Percentiles rank a stretch among this genome's conserved stretches.
Evolutionary conservation across 2,329 filamentous ascomycete genomes (phyloP).

Genomic region (Calonectria pauciramosa): DNA sequence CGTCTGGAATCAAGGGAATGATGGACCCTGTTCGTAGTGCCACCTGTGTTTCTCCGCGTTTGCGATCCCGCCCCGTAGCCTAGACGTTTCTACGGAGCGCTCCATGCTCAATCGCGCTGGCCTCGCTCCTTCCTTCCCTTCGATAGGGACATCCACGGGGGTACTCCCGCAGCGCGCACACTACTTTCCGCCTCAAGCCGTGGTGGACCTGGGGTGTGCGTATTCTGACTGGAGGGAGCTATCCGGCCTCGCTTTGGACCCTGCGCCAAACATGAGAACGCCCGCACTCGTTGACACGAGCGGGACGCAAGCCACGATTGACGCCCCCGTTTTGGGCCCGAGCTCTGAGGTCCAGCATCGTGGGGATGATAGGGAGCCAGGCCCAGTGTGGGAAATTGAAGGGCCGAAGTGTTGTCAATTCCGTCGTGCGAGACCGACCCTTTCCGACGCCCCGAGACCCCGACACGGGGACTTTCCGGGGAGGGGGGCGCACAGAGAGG

Average conservation of each 20-base stretch:
- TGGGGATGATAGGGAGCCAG: slow-evolving; percentile 14
- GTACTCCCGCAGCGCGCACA: not conserved
- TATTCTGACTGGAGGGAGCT: not conserved
- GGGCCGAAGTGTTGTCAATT: not conserved
- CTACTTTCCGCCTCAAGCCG: not conserved
- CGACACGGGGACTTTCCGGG: not conserved
- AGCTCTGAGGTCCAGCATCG: not conserved
- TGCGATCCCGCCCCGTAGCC: slow-evolving; percentile 2
- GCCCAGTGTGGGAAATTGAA: slow-evolving; percentile 20
- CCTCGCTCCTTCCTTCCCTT: slow-evolving; percentile 25
- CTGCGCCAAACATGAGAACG: slow-evolving; percentile 22
- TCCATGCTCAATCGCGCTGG: slow-evolving; percentile 26
- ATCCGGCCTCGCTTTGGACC: slow-evolving; percentile 19
- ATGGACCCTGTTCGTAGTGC: slow-evolving; percentile 26
- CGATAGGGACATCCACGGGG: slow-evolving; percentile 8
- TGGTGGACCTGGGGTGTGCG: slow-evolving; percentile 19
- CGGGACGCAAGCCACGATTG: slow-evolving; percentile 23
- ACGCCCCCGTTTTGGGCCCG: not conserved
- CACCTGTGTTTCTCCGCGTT: slow-evolving; percentile 20
- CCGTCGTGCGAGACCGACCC: not conserved
- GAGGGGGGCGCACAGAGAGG: not conserved
- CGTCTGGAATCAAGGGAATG: slow-evolving; percentile 5
- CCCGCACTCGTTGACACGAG: slow-evolving; percentile 17
- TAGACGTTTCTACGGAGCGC: slow-evolving; percentile 31
- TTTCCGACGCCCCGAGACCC: slow-evolving; percentile 6